These are phyloP conservation scores for Echria macrotheca DNA, from an alignment of 495 filamentous ascomycete genomes.

Conservation along the genomic window DNA sequence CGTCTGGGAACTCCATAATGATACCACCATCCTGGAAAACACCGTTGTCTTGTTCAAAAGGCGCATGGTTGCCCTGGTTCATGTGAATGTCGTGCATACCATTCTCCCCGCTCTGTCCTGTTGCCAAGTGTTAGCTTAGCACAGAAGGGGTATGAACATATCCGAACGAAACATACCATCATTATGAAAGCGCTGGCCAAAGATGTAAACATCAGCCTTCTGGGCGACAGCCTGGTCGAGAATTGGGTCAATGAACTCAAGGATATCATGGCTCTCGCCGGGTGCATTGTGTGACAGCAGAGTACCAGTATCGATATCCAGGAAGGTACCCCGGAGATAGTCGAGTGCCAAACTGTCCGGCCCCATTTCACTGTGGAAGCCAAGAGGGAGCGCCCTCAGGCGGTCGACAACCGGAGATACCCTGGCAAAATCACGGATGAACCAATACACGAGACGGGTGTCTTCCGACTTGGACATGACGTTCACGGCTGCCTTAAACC, in stretches of 20 bases:
- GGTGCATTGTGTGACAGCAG: slow-evolving; percentile 25
- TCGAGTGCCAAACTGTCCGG: slow-evolving; percentile 20
- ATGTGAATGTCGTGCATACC: slow-evolving; percentile 43
- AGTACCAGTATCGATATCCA: slow-evolving; percentile 20
- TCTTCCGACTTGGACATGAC: slow-evolving; percentile 23
- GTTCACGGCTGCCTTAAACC: slow-evolving; percentile 28
- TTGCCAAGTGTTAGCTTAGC: too few relatives aligned
- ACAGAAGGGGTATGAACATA: too few relatives aligned
- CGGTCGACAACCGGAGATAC: slow-evolving; percentile 8
- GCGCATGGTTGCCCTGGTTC: slow-evolving; percentile 37
- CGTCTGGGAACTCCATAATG: slow-evolving; percentile 24
- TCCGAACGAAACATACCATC: not conserved
- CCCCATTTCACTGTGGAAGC: slow-evolving; percentile 18
- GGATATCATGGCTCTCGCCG: slow-evolving; percentile 24
- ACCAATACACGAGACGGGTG: slow-evolving; percentile 28
- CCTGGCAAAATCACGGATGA: slow-evolving; percentile 20
- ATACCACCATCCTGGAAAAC: slow-evolving; percentile 36
- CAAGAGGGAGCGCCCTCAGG: not conserved
- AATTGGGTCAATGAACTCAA: slow-evolving; percentile 33
- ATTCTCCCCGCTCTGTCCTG: slow-evolving; percentile 6
- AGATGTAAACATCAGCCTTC: slow-evolving; percentile 32
- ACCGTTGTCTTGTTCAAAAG: slow-evolving; percentile 29
- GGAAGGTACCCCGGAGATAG: slow-evolving; percentile 27
- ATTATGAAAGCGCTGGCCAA: slow-evolving; percentile 28
- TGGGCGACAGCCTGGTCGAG: slow-evolving; percentile 29